Conservation (phyloP, 106 monocot genomes). For the Posidonia australis region DNA sequence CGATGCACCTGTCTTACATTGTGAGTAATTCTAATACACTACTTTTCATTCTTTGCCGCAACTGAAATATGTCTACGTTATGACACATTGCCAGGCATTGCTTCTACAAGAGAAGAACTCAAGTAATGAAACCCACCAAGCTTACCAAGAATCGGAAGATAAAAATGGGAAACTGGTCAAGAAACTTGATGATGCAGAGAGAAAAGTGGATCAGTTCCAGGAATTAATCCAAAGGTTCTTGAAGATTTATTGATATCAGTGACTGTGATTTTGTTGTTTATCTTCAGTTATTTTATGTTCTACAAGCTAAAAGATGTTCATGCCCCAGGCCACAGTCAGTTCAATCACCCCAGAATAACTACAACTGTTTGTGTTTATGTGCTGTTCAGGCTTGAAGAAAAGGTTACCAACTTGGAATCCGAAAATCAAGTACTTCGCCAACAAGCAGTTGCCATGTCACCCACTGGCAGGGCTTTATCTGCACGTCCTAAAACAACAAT, state of each 20-base stretch:
- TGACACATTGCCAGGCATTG: conserved; percentile 34
- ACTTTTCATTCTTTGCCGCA: background rate
- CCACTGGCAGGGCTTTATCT: conserved; percentile 63
- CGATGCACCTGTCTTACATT: too few species aligned
- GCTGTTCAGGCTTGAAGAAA: conserved; percentile 62
- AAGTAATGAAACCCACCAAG: conserved; percentile 39
- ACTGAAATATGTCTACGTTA: background rate
- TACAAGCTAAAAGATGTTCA: too few species aligned
- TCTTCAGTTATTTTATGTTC: too few species aligned
- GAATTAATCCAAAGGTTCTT: conserved; percentile 76
- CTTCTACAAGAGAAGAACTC: conserved; percentile 46
- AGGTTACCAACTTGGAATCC: conserved; percentile 60
- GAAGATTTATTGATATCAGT: too few species aligned
- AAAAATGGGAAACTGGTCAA: conserved; percentile 57
- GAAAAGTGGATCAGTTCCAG: conserved; percentile 74
- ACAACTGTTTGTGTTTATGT: background rate
- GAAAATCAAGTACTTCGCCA: conserved; percentile 88
- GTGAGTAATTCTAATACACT: too few species aligned
- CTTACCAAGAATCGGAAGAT: conserved; percentile 38
- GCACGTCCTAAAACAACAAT: conserved; percentile 50
- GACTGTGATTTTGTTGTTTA: too few species aligned
- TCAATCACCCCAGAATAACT: too few species aligned
- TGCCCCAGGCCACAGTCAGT: too few species aligned
- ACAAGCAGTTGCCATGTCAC: conserved; percentile 71
- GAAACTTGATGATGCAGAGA: conserved; percentile 60